Conservation (phyloP, 177 flowering plant species). For the Telopea speciosissima region DNA sequence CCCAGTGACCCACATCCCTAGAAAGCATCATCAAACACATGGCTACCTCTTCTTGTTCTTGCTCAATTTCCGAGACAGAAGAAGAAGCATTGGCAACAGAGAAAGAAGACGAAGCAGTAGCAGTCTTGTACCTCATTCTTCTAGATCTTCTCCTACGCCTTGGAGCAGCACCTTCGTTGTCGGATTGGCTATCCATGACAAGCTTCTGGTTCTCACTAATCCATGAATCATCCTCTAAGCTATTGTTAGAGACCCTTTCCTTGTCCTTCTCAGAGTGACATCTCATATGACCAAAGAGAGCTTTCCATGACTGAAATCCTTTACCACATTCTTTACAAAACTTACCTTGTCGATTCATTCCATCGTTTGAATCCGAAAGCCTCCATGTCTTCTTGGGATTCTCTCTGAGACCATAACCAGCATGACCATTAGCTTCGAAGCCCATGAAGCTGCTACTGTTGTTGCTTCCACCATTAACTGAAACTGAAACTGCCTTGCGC, state of each 20-base stretch:
- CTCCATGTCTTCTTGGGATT: conserved; percentile 70
- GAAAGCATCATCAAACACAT: conserved; percentile 77
- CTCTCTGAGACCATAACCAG: conserved; percentile 56
- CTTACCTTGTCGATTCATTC: conserved; percentile 18
- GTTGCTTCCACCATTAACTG: conserved; percentile 13
- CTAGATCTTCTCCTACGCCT: conserved; percentile 38
- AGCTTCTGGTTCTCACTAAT: conserved; percentile 21
- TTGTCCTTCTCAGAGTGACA: conserved; percentile 42
- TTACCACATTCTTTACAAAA: conserved; percentile 77
- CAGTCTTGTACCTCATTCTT: conserved; percentile 31
- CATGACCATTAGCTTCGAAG: conserved; percentile 17
- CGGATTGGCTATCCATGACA: conserved; percentile 49
- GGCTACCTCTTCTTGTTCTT: conserved; percentile 70
- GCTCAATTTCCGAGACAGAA: conserved; percentile 48
- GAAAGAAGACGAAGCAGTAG: conserved; percentile 22
- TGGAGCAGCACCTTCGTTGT: conserved; percentile 37
- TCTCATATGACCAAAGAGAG: conserved; percentile 81
- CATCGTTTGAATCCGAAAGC: conserved; percentile 26
- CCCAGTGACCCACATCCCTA: conserved; percentile 43
- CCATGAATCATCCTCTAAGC: conserved; percentile 28
- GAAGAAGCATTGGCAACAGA: conserved; percentile 33
- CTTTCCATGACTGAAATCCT: conserved; percentile 60
- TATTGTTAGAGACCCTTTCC: conserved; percentile 1
- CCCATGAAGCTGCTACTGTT: conserved; percentile 2
- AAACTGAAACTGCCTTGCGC: conserved; percentile 22